These are phyloP conservation scores for Boletus pseudo-olivaceus DNA, from an alignment of 768 basidiomycete genomes.

Conservation along the genomic window DNA sequence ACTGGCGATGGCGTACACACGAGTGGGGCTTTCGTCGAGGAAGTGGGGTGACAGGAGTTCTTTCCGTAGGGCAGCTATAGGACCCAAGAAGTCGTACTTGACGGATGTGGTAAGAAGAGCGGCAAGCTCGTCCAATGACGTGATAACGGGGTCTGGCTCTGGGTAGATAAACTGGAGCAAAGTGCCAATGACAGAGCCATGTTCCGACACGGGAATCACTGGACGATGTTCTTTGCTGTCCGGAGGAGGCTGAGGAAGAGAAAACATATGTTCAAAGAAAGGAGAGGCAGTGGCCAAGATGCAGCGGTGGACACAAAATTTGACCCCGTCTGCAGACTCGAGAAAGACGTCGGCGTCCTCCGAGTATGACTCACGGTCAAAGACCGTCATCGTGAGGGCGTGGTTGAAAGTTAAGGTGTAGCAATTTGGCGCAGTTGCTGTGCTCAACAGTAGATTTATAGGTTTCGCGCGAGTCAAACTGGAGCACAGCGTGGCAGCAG, in stretches of 20 bases:
- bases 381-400: slow-evolving; percentile 25
- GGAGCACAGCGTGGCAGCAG: background rate
- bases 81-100: slow-evolving; percentile 61
- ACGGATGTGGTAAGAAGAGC: slow-evolving; percentile 48
- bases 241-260: slow-evolving; percentile 50
- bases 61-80: slow-evolving; percentile 46
- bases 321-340: slow-evolving; percentile 40
- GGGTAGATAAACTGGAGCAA: slow-evolving; percentile 65
- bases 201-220: slow-evolving; percentile 55
- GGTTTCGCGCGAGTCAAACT: slow-evolving; percentile 7
- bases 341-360: slow-evolving; percentile 54
- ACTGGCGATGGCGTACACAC: slow-evolving; percentile 70
- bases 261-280: slow-evolving; percentile 68
- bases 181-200: slow-evolving; percentile 39
- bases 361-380: slow-evolving; percentile 38
- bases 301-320: slow-evolving; percentile 60
- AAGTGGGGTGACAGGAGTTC: slow-evolving; percentile 50
- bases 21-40: slow-evolving; percentile 45
- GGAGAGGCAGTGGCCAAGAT: slow-evolving; percentile 62
- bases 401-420: background rate
- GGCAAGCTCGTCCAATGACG: slow-evolving; percentile 51
- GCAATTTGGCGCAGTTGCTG: background rate
- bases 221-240: slow-evolving; percentile 32
- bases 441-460: slow-evolving; percentile 19
- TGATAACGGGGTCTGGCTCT: slow-evolving; percentile 48